Evolutionary conservation across 164 flowering plant species (phyloP), one percentile per base, ranked within the genome.

Genomic region (Protea cynaroides): DNA sequence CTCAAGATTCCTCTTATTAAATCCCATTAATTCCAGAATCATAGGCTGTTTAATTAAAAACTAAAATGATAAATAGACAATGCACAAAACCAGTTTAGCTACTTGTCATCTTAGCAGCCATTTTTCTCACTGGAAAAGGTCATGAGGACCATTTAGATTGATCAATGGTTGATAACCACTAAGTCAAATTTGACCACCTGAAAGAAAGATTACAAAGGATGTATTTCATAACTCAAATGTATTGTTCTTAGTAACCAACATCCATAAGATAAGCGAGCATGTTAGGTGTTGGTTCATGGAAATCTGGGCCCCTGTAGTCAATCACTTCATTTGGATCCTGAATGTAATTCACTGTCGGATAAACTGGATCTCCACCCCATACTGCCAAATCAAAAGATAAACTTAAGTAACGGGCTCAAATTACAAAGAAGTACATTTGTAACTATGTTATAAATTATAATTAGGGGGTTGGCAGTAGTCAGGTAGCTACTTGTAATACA

Each of bases 321-420:
- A 80, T 84, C 67, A 83, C 78, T 75, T 79, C 89, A 80, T 93
- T 67, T 62, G 98, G 97, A 74, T 90, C 98, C 71, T 90, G 97
- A 74, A 90, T 86, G 72, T 90, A 90, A 79, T 93, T 93, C 18
- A 93, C 63, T 0, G 98, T 93, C 47, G 98, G 98, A 71, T 90
- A 90, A 75, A 93, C 97, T 56, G 98, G 97, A 85, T 93, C 98
- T 70, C 98, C 98, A 61, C 98, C 98, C 97, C 97, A 93, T 72
- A 90, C 98, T 91, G 87, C 77, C 82, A 67, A 69, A 47, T 18
- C 18, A 47, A 70, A 61, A 15, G 56, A 52, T 19, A 18, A 19
- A 18, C 17, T 58, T 55, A 77, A 62, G 34, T 29, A 29, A 29
- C 5, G 34, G 34, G 34, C 34, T 29, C 14, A 40, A 8, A 40